Conservation (phyloP, 75 land plant species). For the Cryptomeria japonica region DNA sequence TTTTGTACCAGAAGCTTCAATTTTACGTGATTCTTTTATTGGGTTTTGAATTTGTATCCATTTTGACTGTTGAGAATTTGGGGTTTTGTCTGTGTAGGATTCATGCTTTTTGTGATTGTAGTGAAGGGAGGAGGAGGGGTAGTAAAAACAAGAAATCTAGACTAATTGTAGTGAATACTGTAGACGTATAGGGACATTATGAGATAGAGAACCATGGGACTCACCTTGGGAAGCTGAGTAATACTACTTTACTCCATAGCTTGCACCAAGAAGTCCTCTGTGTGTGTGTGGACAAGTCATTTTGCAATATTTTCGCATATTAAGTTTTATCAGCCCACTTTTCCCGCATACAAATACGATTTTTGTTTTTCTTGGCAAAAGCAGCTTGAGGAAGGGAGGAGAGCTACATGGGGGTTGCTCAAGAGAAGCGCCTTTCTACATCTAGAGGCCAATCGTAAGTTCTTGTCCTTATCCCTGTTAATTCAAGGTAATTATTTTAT, state of each 20-base stretch:
- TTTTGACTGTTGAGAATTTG: no score
- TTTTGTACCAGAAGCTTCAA: background rate
- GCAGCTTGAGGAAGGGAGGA: constrained; percentile 21
- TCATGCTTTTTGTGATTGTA: background rate
- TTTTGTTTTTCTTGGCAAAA: background rate
- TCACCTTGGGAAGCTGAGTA: no score
- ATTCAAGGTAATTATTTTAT: background rate
- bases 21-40: background rate
- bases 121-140: background rate
- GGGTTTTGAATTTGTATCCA: background rate
- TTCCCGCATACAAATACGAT: background rate
- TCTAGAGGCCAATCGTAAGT: constrained; percentile 33
- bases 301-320: no score
- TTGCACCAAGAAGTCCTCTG: no score
- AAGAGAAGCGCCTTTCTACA: constrained; percentile 21
- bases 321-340: no score
- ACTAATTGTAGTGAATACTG: no score
- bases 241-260: no score
- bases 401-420: constrained; percentile 16
- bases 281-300: no score
- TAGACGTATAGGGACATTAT: no score
- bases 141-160: no score
- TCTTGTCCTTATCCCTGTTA: no score
- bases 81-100: background rate
- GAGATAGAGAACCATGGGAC: no score